Base-by-base conservation (phyloP, 2,329 filamentous ascomycete species). In the Ciborinia camelliae region DNA sequence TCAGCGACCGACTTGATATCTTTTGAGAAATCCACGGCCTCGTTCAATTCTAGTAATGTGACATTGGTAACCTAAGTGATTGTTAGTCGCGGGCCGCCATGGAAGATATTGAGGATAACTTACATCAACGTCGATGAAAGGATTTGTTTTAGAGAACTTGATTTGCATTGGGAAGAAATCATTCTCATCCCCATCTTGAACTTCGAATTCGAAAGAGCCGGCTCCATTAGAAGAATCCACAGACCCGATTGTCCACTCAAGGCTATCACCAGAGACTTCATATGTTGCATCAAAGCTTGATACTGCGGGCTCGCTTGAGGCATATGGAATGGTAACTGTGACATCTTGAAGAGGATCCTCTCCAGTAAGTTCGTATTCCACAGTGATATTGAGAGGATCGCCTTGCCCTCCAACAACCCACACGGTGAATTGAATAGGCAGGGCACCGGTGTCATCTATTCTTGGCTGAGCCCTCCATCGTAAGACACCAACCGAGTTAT, bases 81-180 rank as follows among this genome's bases (percentile, higher is more conserved):
- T 62, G 67, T 76, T 76, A 77, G 72, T 26, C 64, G 63, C 62
- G 63, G 50, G 35, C 47, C 60, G 60, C 52, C 23, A 63, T 60
- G 43, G 15, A 32, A 39, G 37, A 12, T 47, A 43, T 48, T 35
- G 51, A 14, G 8, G 20, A 12, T 52, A 41, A 23, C 90, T 88
- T 82, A 98, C 94, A 80, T 97, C 92, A 69, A 99, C 91, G 73
- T 97, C 92, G 59, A 98, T 85, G 77, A 91, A 97, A 35, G 95
- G 94, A 65, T 84, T 86, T 50, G 86, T 84, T 84, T 96, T 97
- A 68, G 86, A 88, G 79, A 99, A 99, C 63, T 88, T 85, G 67
- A 98, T 88, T 62, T 86, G 89, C 93, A 99, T 98, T 1, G 95
- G 95, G 87, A 99, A 99, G 81, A 98, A 98, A 72, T 97, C 93